A percentile compares a stretch with the other conserved stretches of the same genome.
phyloP scores from a whole-genome alignment of 192 early-diverging fungal species.

The Chytriomyces confervae region DNA sequence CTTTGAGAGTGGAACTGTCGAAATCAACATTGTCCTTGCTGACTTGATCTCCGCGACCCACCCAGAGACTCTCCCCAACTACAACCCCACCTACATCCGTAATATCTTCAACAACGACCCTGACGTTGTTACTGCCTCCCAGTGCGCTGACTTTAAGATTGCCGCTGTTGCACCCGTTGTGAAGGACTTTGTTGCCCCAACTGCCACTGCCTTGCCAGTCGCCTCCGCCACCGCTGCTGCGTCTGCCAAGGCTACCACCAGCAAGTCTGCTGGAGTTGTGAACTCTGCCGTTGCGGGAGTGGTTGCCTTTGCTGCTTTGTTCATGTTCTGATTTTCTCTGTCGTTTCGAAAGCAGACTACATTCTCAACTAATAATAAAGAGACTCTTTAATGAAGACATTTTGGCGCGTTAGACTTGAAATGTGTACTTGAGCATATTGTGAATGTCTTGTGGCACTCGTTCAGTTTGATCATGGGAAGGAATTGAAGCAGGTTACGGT shows the following conservation, averaged over 20 bases:
- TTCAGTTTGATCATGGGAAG: no score
- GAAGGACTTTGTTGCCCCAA: neutral
- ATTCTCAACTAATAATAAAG: no score
- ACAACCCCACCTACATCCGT: conserved; percentile 36
- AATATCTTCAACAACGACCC: conserved; percentile 30
- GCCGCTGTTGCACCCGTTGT: conserved; percentile 13
- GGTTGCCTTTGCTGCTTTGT: conserved; percentile 4
- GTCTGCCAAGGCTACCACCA: neutral
- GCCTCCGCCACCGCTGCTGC: neutral
- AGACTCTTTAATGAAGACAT: no score
- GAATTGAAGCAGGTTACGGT: no score
- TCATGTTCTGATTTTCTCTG: neutral
- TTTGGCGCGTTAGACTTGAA: no score
- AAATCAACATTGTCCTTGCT: conserved; percentile 37
- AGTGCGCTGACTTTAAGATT: conserved; percentile 24
- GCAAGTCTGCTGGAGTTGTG: neutral
- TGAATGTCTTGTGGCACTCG: no score
- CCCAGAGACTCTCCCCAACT: conserved; percentile 24
- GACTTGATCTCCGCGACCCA: conserved; percentile 38
- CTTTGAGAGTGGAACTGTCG: conserved; percentile 41
- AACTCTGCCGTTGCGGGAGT: conserved; percentile 8
- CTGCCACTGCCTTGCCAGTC: neutral
- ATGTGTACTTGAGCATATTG: no score
- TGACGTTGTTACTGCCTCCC: conserved; percentile 20
- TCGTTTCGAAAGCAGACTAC: no score